Evolutionary conservation across 2,329 filamentous ascomycete genomes (phyloP), one percentile per base, ranked within the genome.

Genomic region (Xylariaceae sp.): DNA sequence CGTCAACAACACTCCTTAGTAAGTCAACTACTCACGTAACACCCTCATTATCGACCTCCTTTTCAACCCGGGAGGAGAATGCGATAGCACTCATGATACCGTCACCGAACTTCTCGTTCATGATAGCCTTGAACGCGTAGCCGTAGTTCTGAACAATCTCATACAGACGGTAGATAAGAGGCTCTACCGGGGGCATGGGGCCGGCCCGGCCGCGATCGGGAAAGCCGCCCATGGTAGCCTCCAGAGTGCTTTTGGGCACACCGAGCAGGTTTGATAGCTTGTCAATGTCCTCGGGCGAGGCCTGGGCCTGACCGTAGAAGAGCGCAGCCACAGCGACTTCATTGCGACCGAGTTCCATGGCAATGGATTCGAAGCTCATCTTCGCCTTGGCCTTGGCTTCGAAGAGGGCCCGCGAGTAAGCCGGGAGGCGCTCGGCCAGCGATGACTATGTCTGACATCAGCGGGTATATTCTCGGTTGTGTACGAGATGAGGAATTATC

Each of bases 91-190:
- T 96, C 93, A 97, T 97, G 71, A 97, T 97, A 1, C 93, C 93
- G 72, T 92, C 89, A 0, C 89, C 89, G 71, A 91, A 92, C 80
- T 97, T 97, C 82, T 97, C 93, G 68, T 97, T 97, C 74, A 97
- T 73, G 3, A 97, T 84, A 0, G 92, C 92, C 81, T 97, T 97
- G 77, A 95, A 97, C 0, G 92, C 90, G 74, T 96, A 95, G 1
- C 93, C 93, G 71, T 97, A 97, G 74, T 96, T 97, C 78, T 97
- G 92, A 63, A 97, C 88, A 72, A 97, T 89, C 80, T 97, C 93
- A 74, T 91, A 97, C 61, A 97, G 74, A 2, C 93, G 81, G 74
- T 97, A 97, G 71, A 97, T 92, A 67, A 95, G 76, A 3, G 91
- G 91, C 72, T 96, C 91, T 60, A 84, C 86, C 0, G 90, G 90